These are phyloP conservation scores for Aspergillus steynii DNA, from an alignment of 495 filamentous ascomycete species.

Conservation along the genomic window DNA sequence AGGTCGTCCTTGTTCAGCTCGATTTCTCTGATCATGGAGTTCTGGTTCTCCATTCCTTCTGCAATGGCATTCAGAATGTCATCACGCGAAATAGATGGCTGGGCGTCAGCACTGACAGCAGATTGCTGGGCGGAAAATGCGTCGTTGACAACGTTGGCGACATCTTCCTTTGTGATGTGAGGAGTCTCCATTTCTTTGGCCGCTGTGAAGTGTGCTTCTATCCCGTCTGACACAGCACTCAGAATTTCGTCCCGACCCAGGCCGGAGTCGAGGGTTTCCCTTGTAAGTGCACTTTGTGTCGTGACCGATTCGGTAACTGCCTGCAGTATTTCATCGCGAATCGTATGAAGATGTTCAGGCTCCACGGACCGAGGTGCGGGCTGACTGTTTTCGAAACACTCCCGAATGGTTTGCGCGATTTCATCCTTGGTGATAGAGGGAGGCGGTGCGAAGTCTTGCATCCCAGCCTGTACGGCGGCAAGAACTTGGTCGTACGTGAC, in stretches of 20 bases:
- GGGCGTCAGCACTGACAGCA: slow-evolving; percentile 26
- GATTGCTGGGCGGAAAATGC: slow-evolving; percentile 51
- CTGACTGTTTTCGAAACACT: slow-evolving; percentile 56
- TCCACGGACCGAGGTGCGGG: slow-evolving; percentile 22
- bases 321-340: slow-evolving; percentile 44
- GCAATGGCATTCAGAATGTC: slow-evolving; percentile 58
- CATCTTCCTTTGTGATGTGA: slow-evolving; percentile 47
- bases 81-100: slow-evolving; percentile 46
- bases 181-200: slow-evolving; percentile 38
- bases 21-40: slow-evolving; percentile 53
- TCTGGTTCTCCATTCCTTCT: slow-evolving; percentile 54
- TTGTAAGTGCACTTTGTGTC: slow-evolving; percentile 48
- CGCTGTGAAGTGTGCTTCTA: slow-evolving; percentile 42
- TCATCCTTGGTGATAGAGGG: slow-evolving; percentile 73
- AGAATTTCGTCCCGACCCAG: slow-evolving; percentile 49
- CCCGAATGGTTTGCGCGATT: slow-evolving; percentile 70
- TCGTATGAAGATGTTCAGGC: slow-evolving; percentile 31
- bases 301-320: slow-evolving; percentile 39
- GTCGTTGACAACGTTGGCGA: slow-evolving; percentile 57
- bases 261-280: slow-evolving; percentile 49
- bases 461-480: slow-evolving; percentile 74
- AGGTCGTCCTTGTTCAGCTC: slow-evolving; percentile 64
- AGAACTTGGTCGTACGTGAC: slow-evolving; percentile 78
- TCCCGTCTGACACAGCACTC: slow-evolving; percentile 42
- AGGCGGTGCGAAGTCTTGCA: slow-evolving; percentile 73